Percentiles rank a stretch among this genome's conserved stretches.
These are phyloP conservation scores for Hypocrella siamensis DNA, from an alignment of 2,329 filamentous ascomycete genomes.

Conservation along the genomic window DNA sequence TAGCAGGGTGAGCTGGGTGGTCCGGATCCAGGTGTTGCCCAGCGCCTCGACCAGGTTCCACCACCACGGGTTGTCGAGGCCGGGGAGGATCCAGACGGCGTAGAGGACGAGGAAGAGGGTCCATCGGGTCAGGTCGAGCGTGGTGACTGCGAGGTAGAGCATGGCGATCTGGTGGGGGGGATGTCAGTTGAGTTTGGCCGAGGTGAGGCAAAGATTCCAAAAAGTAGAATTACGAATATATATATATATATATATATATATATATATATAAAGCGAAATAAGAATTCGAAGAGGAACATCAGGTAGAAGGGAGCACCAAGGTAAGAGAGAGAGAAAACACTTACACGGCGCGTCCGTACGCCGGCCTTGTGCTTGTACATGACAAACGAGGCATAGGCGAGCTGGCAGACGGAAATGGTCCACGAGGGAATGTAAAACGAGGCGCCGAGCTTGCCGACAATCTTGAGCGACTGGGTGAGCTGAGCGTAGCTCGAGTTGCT, in stretches of 20 bases:
- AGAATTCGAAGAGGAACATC: background rate
- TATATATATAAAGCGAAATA: no score
- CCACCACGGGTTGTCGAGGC: conserved; percentile 2
- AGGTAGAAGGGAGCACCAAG: background rate
- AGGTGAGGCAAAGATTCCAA: no score
- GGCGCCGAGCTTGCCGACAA: conserved; percentile 4
- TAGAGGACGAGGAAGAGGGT: conserved; percentile 4
- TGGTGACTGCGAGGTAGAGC: conserved; percentile 2
- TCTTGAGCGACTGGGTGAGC: conserved; percentile 3
- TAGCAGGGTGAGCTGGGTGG: conserved; percentile 1
- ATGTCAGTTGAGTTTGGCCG: background rate
- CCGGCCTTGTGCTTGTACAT: conserved; percentile 4
- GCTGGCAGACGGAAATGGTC: conserved; percentile 3
- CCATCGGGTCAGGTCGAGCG: conserved; percentile 4
- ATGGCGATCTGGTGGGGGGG: conserved; percentile 1
- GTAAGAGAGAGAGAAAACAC: background rate
- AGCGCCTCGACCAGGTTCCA: conserved; percentile 4
- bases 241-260: no score
- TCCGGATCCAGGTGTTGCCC: conserved; percentile 5
- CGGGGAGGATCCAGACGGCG: conserved; percentile 3
- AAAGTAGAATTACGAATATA: no score
- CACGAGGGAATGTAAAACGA: conserved; percentile 4
- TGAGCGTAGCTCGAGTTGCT: conserved; percentile 5
- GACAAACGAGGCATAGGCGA: conserved; percentile 4
- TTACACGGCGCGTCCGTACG: conserved; percentile 3